Percentiles rank a stretch among this genome's conserved stretches.
phyloP scores from a whole-genome alignment of 1,284 basidiomycete species.

The Boletus semigastroideus region DNA sequence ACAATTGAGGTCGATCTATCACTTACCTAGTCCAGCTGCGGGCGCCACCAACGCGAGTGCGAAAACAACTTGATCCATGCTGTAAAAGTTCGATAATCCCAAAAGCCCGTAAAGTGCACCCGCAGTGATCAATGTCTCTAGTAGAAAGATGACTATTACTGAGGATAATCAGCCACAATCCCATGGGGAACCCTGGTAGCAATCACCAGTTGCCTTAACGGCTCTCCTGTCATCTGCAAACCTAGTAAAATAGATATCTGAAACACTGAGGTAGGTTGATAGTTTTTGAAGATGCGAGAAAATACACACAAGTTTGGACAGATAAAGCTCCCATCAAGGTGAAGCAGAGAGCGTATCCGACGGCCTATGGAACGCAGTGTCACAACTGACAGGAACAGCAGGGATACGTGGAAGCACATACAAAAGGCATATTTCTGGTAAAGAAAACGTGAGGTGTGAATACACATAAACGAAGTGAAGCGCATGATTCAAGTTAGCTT shows the following conservation, averaged over 20 bases:
- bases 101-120: slow-evolving; percentile 15
- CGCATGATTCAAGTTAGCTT: too few relatives aligned
- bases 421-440: too few relatives aligned
- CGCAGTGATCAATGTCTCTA: slow-evolving; percentile 17
- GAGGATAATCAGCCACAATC: not conserved
- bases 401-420: too few relatives aligned
- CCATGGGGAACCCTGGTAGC: not conserved
- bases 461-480: too few relatives aligned
- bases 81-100: not conserved
- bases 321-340: too few relatives aligned
- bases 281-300: not conserved
- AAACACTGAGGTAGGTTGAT: not conserved
- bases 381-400: too few relatives aligned
- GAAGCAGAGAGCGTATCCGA: too few relatives aligned
- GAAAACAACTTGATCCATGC: too few relatives aligned
- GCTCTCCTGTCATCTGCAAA: slow-evolving; percentile 5
- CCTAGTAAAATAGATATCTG: slow-evolving; percentile 15
- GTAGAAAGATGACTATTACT: slow-evolving; percentile 16
- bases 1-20: not conserved
- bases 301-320: too few relatives aligned
- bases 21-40: slow-evolving; percentile 19
- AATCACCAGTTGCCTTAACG: slow-evolving; percentile 7
- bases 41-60: not conserved
- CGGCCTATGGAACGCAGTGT: too few relatives aligned
- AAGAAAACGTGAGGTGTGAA: too few relatives aligned